Evolutionary conservation across 2,329 filamentous ascomycete species (phyloP), one percentile per base, ranked within the genome.

Genomic region (Fusarium camptoceras): DNA sequence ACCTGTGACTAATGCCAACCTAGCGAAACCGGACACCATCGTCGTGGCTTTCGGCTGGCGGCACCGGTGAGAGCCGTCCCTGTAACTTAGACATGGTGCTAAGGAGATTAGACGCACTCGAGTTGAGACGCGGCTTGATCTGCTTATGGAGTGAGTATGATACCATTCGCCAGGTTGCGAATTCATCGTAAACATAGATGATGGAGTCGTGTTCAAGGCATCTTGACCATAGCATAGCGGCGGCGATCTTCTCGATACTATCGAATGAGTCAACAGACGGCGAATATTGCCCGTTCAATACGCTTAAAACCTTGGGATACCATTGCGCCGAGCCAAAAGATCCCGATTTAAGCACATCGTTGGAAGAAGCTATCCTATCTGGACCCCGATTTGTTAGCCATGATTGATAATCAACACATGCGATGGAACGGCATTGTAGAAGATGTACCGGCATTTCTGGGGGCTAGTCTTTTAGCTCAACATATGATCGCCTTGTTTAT

Each of bases 41-140:
- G 22, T 51, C 28, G 54, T 48, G 55, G 48, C 55, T 66, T 20
- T 54, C 63, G 55, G 61, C 43, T 48, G 48, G 25, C 61, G 63
- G 63, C 63, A 66, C 47, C 62, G 55, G 55, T 61, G 65, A 66
- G 42, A 55, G 41, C 63, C 55, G 61, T 60, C 42, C 46, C 42
- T 49, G 30, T 54, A 27, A 42, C 16, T 27, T 31, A 54, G 47
- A 55, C 46, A 42, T 37, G 43, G 30, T 49, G 55, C 47, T 42
- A 60, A 25, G 43, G 30, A 30, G 28, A 39, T 42, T 53, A 41
- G 24, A 53, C 24, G 20, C 34, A 53, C 24, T 12, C 34, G n/a
- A 24, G 30, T 41, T 34, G 28, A 37, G 28, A 59, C 34, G 12
- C 27, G 27, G 53, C 50, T 28, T 41, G 39, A 47, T 18, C 28